These are phyloP conservation scores for Fomitopsis serialis DNA, from an alignment of 768 basidiomycete genomes.

Conservation along the genomic window DNA sequence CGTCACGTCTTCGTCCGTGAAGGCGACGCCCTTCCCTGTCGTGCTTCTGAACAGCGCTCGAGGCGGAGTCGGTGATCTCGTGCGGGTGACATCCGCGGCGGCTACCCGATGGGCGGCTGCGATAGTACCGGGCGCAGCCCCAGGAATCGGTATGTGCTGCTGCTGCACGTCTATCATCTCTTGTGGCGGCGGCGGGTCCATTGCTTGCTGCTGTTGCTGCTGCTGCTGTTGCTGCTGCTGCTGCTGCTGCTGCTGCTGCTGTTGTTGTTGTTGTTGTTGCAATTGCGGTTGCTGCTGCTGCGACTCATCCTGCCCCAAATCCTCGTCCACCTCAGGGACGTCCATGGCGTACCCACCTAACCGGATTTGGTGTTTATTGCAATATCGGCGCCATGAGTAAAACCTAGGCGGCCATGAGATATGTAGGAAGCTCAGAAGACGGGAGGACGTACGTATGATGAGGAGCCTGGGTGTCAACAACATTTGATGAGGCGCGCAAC, in stretches of 20 bases:
- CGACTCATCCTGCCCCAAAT: slow-evolving; percentile 26
- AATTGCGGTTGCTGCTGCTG: slow-evolving; percentile 30
- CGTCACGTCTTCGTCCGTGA: slow-evolving; percentile 76
- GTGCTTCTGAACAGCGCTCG: slow-evolving; percentile 77
- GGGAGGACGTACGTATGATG: slow-evolving; percentile 69
- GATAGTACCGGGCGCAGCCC: slow-evolving; percentile 38
- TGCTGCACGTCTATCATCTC: slow-evolving; percentile 10
- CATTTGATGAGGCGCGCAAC: not conserved
- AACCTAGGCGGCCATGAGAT: slow-evolving; percentile 42
- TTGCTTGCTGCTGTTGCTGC: slow-evolving; percentile 8
- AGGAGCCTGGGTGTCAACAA: slow-evolving; percentile 49
- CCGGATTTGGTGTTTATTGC: slow-evolving; percentile 91
- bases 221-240: slow-evolving; percentile 34
- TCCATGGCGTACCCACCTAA: slow-evolving; percentile 82
- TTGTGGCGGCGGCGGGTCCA: slow-evolving; percentile 18
- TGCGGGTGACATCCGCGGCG: slow-evolving; percentile 37
- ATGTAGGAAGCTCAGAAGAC: not conserved
- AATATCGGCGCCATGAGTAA: slow-evolving; percentile 88
- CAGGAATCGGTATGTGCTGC: slow-evolving; percentile 10
- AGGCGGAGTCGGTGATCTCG: slow-evolving; percentile 78
- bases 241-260: slow-evolving; percentile 30
- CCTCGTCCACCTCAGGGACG: slow-evolving; percentile 36
- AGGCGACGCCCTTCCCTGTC: slow-evolving; percentile 86
- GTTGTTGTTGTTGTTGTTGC: slow-evolving; percentile 27
- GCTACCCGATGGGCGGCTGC: slow-evolving; percentile 38